A percentile compares a stretch with the other conserved stretches of the same genome.
phyloP scores from a whole-genome alignment of 768 basidiomycete genomes.

The Tylopilus intermedius region DNA sequence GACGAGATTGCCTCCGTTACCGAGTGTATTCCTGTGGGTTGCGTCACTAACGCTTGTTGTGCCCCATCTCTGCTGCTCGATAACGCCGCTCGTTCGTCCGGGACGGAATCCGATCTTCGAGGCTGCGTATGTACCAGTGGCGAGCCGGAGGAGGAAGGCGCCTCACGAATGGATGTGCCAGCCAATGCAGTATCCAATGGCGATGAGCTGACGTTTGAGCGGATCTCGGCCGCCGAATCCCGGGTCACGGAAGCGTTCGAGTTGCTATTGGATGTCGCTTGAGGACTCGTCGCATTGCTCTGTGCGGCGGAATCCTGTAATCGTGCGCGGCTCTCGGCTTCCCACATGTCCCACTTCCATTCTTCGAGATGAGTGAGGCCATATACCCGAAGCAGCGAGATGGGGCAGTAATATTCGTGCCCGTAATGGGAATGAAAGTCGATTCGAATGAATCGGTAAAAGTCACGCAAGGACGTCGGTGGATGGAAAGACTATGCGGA shows the following conservation, averaged over 20 bases:
- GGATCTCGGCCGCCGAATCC: background rate
- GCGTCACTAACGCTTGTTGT: background rate
- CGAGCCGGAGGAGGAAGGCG: background rate
- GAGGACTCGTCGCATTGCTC: background rate
- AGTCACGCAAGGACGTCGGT: conserved; percentile 66
- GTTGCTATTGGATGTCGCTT: background rate
- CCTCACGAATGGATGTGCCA: background rate
- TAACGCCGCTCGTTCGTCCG: background rate
- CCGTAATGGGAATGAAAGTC: conserved; percentile 94
- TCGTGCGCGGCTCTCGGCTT: conserved; percentile 57
- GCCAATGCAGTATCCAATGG: background rate
- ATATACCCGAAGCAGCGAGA: conserved; percentile 88
- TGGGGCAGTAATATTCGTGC: conserved; percentile 93
- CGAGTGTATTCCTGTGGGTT: conserved; percentile 4
- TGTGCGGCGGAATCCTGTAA: conserved; percentile 29
- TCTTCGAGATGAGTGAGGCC: conserved; percentile 95
- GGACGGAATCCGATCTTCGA: background rate
- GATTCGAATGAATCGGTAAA: conserved; percentile 91
- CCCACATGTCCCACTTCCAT: conserved; percentile 90
- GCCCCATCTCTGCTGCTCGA: background rate
- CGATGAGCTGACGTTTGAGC: background rate
- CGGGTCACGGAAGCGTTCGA: conserved; percentile 6
- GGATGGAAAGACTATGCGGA: conserved; percentile 66
- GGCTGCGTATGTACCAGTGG: background rate
- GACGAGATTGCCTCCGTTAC: conserved; percentile 25